Evolutionary conservation across 2,329 filamentous ascomycete species (phyloP).

Genomic region (Cladophialophora bantiana): DNA sequence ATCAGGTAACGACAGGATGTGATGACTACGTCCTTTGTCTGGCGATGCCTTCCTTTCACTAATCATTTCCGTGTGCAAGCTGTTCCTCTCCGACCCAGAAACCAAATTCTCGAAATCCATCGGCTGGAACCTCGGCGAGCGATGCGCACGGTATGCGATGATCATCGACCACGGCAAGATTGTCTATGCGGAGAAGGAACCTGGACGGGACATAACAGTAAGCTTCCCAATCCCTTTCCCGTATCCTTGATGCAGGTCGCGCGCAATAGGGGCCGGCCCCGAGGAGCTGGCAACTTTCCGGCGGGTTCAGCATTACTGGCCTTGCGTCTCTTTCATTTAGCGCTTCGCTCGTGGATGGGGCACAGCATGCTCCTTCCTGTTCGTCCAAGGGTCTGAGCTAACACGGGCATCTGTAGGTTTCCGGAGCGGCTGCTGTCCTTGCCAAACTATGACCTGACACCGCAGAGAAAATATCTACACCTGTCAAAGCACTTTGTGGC

Average conservation of each 20-base stretch:
- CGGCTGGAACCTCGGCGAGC: conserved; percentile 77
- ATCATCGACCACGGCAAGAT: conserved; percentile 85
- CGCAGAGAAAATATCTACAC: not conserved
- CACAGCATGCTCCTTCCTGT: not conserved
- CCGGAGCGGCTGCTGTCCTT: conserved; percentile 49
- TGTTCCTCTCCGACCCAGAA: conserved; percentile 78
- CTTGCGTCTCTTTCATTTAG: not conserved
- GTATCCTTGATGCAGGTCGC: conserved; percentile 1
- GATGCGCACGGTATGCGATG: conserved; percentile 80
- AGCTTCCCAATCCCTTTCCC: conserved; percentile 22
- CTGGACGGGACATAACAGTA: conserved; percentile 42
- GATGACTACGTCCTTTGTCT: not conserved
- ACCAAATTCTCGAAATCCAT: conserved; percentile 78
- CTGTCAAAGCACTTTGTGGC: not conserved
- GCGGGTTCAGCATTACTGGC: not conserved
- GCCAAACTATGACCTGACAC: conserved; percentile 45
- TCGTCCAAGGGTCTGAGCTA: not conserved
- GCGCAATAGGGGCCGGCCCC: not conserved
- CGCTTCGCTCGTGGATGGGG: not conserved
- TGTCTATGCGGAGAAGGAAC: conserved; percentile 78
- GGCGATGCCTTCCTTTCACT: not conserved
- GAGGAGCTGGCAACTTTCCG: not conserved
- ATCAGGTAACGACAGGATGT: not conserved
- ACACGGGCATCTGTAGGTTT: conserved; percentile 43
- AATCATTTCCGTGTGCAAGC: conserved; percentile 47